Conservation (phyloP, 2,329 filamentous ascomycete genomes). For the Trichoderma brevicompactum region DNA sequence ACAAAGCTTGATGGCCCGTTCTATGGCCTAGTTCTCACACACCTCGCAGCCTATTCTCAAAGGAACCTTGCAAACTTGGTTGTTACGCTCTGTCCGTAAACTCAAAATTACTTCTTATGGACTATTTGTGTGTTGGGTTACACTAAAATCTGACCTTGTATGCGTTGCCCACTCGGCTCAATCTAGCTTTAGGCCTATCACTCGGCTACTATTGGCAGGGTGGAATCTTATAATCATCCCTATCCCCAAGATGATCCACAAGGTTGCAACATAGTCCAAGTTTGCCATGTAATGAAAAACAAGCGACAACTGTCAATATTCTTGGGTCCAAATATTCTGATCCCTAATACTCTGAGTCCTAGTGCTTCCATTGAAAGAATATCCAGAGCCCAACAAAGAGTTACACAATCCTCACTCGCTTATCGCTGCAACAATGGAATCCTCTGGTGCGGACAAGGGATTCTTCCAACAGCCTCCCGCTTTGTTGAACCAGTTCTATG, state of each 20-base stretch:
- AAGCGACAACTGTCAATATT: too few species aligned
- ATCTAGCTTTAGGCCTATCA: background rate
- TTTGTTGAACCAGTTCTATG: constrained; percentile 60
- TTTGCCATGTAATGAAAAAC: background rate
- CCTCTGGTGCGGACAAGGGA: constrained; percentile 52
- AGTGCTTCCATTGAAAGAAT: background rate
- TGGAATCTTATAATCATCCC: background rate
- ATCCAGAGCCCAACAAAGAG: background rate
- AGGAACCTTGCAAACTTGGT: too few species aligned
- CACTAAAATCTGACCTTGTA: constrained; percentile 5
- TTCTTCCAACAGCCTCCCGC: constrained; percentile 60
- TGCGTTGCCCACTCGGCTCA: background rate
- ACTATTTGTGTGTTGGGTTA: background rate
- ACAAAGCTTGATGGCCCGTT: too few species aligned
- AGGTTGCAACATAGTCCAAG: background rate
- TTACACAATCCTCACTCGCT: background rate
- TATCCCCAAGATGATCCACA: background rate
- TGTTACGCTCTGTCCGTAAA: background rate
- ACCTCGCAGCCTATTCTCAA: too few species aligned
- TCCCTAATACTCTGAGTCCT: too few species aligned
- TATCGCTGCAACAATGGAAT: constrained; percentile 43
- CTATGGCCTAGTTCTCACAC: too few species aligned
- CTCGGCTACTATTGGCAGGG: too few species aligned
- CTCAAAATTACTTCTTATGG: background rate
- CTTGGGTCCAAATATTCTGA: too few species aligned